These are phyloP conservation scores for Eragrostis nindensis DNA, from an alignment of 176 grass and related monocot genomes.

Conservation along the genomic window DNA sequence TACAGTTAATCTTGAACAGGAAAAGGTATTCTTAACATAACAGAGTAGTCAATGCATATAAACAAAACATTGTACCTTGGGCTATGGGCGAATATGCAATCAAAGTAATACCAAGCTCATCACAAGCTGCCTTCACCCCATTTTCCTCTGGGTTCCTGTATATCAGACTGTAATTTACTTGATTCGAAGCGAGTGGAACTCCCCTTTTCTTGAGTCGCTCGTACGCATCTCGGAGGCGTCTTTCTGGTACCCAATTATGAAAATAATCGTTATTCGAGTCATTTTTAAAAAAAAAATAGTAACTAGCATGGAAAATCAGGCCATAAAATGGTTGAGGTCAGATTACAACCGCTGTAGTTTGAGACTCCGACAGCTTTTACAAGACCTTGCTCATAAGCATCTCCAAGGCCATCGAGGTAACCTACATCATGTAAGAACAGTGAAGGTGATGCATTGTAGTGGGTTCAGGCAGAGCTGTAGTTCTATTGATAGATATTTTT, in stretches of 20 bases:
- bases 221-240: slow-evolving; percentile 66
- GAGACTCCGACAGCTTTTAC: slow-evolving; percentile 95
- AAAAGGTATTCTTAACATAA: not conserved
- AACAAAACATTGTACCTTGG: slow-evolving; percentile 39
- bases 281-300: not conserved
- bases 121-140: slow-evolving; percentile 68
- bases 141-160: slow-evolving; percentile 72
- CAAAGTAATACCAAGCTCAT: slow-evolving; percentile 79
- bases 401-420: slow-evolving; percentile 88
- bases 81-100: slow-evolving; percentile 84
- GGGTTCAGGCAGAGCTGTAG: not conserved
- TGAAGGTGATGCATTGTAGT: not conserved
- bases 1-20: too few species aligned
- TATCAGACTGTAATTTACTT: slow-evolving; percentile 83
- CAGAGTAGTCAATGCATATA: not conserved
- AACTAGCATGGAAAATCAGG: not conserved
- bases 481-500: not conserved
- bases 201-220: slow-evolving; percentile 69
- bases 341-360: slow-evolving; percentile 71
- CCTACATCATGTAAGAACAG: slow-evolving; percentile 49
- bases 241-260: slow-evolving; percentile 36
- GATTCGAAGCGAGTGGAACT: slow-evolving; percentile 72
- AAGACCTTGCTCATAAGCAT: slow-evolving; percentile 96
- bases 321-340: not conserved
- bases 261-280: not conserved